Evolutionary conservation across 2,329 filamentous ascomycete genomes (phyloP).

Genomic region (Diaporthe helianthi): DNA sequence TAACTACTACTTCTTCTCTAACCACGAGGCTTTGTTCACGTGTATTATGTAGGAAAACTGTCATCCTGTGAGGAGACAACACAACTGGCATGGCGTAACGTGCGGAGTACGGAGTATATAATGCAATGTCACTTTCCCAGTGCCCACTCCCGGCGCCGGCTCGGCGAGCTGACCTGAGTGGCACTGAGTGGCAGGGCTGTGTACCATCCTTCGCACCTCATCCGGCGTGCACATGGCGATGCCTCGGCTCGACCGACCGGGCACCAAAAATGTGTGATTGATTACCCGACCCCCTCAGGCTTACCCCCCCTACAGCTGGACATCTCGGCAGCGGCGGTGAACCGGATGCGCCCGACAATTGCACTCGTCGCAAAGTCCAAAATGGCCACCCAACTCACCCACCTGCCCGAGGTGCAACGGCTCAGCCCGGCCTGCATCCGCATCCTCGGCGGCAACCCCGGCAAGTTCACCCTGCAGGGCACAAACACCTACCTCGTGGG

Average conservation of each 20-base stretch:
- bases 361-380: constrained; percentile 36
- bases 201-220: constrained; percentile 18
- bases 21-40: not conserved
- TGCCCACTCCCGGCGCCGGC: constrained; percentile 9
- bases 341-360: constrained; percentile 25
- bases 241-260: constrained; percentile 6
- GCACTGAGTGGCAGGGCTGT: not conserved
- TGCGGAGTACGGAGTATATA: too few species aligned
- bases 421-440: constrained; percentile 81
- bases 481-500: constrained; percentile 97
- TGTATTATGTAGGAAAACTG: not conserved
- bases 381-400: constrained; percentile 68
- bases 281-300: not conserved
- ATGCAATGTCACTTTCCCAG: not conserved
- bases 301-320: not conserved
- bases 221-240: constrained; percentile 27
- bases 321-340: not conserved
- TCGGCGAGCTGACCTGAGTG: constrained; percentile 6
- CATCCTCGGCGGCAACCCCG: constrained; percentile 88
- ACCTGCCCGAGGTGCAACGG: constrained; percentile 76
- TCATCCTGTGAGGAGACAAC: not conserved
- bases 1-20: too few species aligned
- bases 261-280: not conserved
- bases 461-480: constrained; percentile 78
- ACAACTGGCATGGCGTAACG: not conserved